Evolutionary conservation across 306 rosid genomes (phyloP).

Genomic region (Casuarina cunninghamiana): DNA sequence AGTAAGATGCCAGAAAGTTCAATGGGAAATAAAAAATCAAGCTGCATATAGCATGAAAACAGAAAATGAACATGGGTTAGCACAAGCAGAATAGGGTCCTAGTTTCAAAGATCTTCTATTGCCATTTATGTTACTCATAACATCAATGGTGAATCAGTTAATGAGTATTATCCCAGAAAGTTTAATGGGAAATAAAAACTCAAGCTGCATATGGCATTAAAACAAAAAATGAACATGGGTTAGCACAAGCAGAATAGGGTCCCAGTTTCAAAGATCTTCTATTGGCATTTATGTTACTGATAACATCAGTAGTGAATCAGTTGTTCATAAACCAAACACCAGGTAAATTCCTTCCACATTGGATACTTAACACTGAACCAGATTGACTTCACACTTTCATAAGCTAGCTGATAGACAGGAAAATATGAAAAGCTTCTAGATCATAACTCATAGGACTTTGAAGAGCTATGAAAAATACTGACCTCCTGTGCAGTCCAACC

Average conservation of each 20-base stretch:
- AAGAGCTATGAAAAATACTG: conserved; percentile 28
- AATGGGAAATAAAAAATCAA: background rate
- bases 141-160: conserved; percentile 1
- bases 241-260: conserved; percentile 3
- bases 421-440: background rate
- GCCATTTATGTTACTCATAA: background rate
- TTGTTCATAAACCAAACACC: background rate
- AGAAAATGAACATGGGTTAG: background rate
- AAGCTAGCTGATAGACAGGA: conserved; percentile 24
- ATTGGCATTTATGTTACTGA: background rate
- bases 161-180: background rate
- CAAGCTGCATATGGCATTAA: background rate
- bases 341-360: background rate
- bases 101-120: conserved; percentile 5
- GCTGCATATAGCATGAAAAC: background rate
- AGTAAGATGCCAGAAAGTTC: background rate
- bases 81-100: background rate
- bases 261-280: conserved; percentile 4
- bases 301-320: conserved; percentile 6
- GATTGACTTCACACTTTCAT: conserved; percentile 26
- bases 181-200: background rate
- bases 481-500: conserved; percentile 99
- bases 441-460: background rate
- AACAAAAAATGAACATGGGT: background rate
- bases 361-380: conserved; percentile 8